Evolutionary conservation across 768 basidiomycete species (phyloP).

Genomic region (Suillus subaureus): DNA sequence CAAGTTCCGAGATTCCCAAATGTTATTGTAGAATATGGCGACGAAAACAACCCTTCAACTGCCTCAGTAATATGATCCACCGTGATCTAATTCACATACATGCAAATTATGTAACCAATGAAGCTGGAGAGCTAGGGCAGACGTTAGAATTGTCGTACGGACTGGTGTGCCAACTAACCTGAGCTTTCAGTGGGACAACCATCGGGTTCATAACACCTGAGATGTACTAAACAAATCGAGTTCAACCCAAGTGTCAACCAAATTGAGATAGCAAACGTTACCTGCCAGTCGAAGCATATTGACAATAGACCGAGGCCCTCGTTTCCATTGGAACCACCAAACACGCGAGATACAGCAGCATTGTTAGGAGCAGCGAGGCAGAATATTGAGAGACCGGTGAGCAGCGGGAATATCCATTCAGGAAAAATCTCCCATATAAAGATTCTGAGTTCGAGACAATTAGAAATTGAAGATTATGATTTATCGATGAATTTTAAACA

Average conservation of each 20-base stretch:
- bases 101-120: conserved; percentile 52
- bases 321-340: conserved; percentile 64
- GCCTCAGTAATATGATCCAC: neutral
- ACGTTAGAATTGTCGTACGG: neutral
- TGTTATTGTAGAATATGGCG: conserved; percentile 47
- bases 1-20: conserved; percentile 61
- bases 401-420: conserved; percentile 37
- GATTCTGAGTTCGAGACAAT: conserved; percentile 26
- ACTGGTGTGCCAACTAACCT: conserved; percentile 20
- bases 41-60: conserved; percentile 32
- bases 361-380: conserved; percentile 54
- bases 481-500: conserved; percentile 1
- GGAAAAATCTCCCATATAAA: conserved; percentile 49
- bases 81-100: conserved; percentile 31
- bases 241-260: conserved; percentile 45
- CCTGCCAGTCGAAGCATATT: conserved; percentile 64
- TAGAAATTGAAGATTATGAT: neutral
- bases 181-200: conserved; percentile 56
- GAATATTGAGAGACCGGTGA: conserved; percentile 59
- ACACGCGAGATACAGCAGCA: conserved; percentile 53
- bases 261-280: conserved; percentile 28
- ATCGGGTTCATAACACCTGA: conserved; percentile 43
- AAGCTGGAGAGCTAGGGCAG: conserved; percentile 42
- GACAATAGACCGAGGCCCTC: conserved; percentile 65
- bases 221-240: conserved; percentile 42